A percentile compares a stretch with the other conserved stretches of the same genome.
phyloP scores from a whole-genome alignment of 306 rosid species.

The Corylus avellana region DNA sequence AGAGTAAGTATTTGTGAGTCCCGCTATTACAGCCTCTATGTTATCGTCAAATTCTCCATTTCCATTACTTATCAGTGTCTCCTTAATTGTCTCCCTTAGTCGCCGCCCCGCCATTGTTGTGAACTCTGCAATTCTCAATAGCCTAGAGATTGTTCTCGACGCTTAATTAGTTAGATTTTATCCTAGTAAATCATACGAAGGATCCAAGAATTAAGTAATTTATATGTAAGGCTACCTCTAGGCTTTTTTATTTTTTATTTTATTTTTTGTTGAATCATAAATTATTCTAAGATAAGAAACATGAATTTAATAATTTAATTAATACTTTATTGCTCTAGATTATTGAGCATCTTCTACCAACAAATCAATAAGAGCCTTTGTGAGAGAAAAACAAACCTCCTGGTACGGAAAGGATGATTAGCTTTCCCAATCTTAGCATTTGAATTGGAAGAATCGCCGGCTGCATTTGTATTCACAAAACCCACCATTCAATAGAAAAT shows the following conservation, averaged over 20 bases:
- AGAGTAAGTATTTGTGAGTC: slow-evolving; percentile 83
- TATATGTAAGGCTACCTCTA: too few relatives aligned
- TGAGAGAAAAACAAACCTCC: slow-evolving; percentile 62
- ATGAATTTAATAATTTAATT: too few relatives aligned
- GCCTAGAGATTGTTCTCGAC: background rate
- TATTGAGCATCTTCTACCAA: background rate
- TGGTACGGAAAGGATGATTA: slow-evolving; percentile 84
- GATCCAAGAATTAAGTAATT: too few relatives aligned
- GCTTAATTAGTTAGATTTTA: background rate
- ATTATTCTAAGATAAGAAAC: too few relatives aligned
- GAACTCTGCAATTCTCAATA: slow-evolving; percentile 55
- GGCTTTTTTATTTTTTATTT: too few relatives aligned
- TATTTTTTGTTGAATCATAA: too few relatives aligned
- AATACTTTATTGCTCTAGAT: too few relatives aligned
- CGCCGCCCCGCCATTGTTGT: slow-evolving; percentile 90
- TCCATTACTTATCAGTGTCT: slow-evolving; percentile 54
- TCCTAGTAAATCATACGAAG: background rate
- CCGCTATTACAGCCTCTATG: slow-evolving; percentile 69
- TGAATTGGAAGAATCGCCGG: slow-evolving; percentile 88
- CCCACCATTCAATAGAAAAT: too few relatives aligned
- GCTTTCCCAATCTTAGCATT: slow-evolving; percentile 75
- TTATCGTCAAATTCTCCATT: slow-evolving; percentile 54
- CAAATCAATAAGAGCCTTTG: slow-evolving; percentile 1
- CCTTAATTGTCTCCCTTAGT: slow-evolving; percentile 68
- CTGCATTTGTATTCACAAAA: slow-evolving; percentile 45